Conservation (phyloP, 2,329 filamentous ascomycete genomes). For the Microascus cirrosus region DNA sequence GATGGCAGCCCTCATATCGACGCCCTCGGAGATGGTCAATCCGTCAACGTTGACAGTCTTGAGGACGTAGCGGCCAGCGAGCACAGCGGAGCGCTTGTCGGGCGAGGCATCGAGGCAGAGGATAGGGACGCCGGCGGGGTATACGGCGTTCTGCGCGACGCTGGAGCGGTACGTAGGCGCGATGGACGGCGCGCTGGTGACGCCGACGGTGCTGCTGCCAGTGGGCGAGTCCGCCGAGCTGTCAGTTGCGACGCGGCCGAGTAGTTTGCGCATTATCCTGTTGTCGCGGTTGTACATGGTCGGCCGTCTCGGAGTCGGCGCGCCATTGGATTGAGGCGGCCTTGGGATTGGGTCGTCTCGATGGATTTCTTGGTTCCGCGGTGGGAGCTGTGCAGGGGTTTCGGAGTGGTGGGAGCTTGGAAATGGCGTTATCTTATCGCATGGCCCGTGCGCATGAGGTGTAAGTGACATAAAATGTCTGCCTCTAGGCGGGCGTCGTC, state of each 20-base stretch:
- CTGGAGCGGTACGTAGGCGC: slow-evolving; percentile 34
- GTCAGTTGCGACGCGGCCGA: slow-evolving; percentile 40
- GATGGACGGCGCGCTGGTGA: slow-evolving; percentile 29
- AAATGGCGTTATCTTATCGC: not conserved
- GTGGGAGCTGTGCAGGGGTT: not conserved
- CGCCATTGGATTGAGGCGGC: slow-evolving; percentile 17
- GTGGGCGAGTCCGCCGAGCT: slow-evolving; percentile 31
- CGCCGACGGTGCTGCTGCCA: slow-evolving; percentile 16
- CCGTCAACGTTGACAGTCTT: slow-evolving; percentile 49
- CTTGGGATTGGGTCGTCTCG: not conserved
- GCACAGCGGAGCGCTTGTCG: slow-evolving; percentile 42
- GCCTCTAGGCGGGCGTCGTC: too few relatives aligned
- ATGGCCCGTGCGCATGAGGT: not conserved
- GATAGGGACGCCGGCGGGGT: slow-evolving; percentile 40
- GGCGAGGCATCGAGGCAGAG: slow-evolving; percentile 46
- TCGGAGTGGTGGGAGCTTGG: not conserved
- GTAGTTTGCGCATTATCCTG: slow-evolving; percentile 49
- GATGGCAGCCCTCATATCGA: slow-evolving; percentile 48
- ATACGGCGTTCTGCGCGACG: slow-evolving; percentile 44
- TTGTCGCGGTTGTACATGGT: slow-evolving; percentile 41
- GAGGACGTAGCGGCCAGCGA: slow-evolving; percentile 49
- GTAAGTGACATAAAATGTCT: too few relatives aligned
- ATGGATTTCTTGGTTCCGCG: not conserved
- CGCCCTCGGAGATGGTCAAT: slow-evolving; percentile 38
- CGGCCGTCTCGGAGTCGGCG: slow-evolving; percentile 14